Conservation (phyloP, 768 basidiomycete genomes). For the Daedaleopsis sinensis region DNA sequence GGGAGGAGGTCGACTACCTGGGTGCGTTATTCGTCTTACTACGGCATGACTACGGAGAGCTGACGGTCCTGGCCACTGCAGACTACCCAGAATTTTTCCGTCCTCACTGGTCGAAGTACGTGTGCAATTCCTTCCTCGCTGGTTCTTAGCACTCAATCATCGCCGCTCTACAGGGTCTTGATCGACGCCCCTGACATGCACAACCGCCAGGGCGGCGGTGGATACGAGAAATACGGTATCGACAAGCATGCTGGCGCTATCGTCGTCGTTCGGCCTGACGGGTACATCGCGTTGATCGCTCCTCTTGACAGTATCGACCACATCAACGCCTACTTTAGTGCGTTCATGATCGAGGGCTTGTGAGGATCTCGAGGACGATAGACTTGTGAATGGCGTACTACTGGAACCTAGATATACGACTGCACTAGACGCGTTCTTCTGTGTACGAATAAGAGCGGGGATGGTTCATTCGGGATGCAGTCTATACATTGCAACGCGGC, state of each 20-base stretch:
- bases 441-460: not conserved
- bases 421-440: not conserved
- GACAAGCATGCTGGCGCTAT: constrained; percentile 45
- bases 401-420: not conserved
- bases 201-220: constrained; percentile 52
- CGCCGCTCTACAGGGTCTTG: constrained; percentile 46
- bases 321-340: constrained; percentile 50
- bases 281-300: constrained; percentile 61
- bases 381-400: not conserved
- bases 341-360: constrained; percentile 38
- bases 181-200: constrained; percentile 57
- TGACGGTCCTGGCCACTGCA: not conserved
- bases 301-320: constrained; percentile 44
- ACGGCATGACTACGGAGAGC: not conserved
- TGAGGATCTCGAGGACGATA: not conserved
- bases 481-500: not conserved
- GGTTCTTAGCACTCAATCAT: not conserved
- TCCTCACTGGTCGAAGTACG: constrained; percentile 64
- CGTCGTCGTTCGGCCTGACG: constrained; percentile 64
- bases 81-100: constrained; percentile 50
- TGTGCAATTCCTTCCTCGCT: not conserved
- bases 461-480: too few species aligned
- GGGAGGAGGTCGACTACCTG: constrained; percentile 15
- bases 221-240: constrained; percentile 61
- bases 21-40: not conserved